Conservation (phyloP, 768 basidiomycete genomes). For the Termitomyces sp. region DNA sequence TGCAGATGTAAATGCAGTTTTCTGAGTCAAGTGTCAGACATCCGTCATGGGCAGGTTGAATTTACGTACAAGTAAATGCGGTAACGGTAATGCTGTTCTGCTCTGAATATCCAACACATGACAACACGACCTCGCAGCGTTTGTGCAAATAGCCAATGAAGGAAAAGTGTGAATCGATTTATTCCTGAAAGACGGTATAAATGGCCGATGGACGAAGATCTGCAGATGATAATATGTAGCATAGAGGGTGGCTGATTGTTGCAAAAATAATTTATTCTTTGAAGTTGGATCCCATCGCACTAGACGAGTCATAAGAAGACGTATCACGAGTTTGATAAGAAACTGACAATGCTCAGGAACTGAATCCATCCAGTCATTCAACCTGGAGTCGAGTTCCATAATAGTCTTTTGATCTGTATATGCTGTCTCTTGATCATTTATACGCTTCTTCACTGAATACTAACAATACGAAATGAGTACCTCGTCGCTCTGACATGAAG, state of each 20-base stretch:
- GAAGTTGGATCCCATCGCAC: conserved; percentile 40
- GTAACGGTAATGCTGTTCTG: conserved; percentile 26
- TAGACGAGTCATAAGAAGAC: conserved; percentile 9
- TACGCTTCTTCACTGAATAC: conserved; percentile 70
- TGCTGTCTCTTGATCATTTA: conserved; percentile 39
- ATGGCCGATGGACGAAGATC: conserved; percentile 75
- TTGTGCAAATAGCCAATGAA: conserved; percentile 79
- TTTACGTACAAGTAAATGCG: conserved; percentile 30
- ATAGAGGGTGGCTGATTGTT: conserved; percentile 53
- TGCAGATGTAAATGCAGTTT: conserved; percentile 31
- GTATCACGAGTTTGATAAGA: conserved; percentile 15
- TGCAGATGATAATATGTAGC: conserved; percentile 44
- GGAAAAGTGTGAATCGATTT: conserved; percentile 37
- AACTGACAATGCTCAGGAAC: conserved; percentile 51
- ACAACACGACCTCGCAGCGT: conserved; percentile 70
- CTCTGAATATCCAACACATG: conserved; percentile 59
- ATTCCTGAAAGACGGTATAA: conserved; percentile 62
- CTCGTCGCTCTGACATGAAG: not conserved
- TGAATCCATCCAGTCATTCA: conserved; percentile 75
- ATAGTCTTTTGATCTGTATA: conserved; percentile 61
- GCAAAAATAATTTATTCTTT: conserved; percentile 33
- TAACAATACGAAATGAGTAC: conserved; percentile 15
- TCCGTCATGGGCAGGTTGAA: not conserved
- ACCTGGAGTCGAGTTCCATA: conserved; percentile 64
- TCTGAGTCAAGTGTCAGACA: conserved; percentile 17